Percentiles rank a stretch among this genome's conserved stretches.
Evolutionary conservation across 805 yeast genomes (phyloP).

Genomic region (Zygoascus tannicola): DNA sequence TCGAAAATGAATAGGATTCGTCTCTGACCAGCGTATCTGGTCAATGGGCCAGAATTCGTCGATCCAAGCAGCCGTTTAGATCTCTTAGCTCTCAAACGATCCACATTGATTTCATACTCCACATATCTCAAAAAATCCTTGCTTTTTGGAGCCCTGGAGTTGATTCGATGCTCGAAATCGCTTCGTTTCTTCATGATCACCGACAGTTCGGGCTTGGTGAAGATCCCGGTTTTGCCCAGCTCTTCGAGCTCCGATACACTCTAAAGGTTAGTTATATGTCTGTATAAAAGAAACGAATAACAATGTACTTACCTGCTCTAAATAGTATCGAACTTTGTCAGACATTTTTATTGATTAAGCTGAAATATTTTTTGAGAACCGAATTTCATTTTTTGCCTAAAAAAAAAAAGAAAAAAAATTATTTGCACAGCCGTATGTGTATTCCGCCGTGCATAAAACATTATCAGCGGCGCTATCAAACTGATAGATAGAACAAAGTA

Average conservation of each 20-base stretch:
- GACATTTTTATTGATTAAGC: slow-evolving; percentile 30
- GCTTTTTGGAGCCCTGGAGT: slow-evolving; percentile 71
- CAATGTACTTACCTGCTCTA: slow-evolving; percentile 35
- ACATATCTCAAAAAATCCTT: slow-evolving; percentile 71
- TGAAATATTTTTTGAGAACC: slow-evolving; percentile 37
- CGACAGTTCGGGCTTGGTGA: slow-evolving; percentile 72
- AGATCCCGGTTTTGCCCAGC: slow-evolving; percentile 67
- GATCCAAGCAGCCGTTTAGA: slow-evolving; percentile 48
- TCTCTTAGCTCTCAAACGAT: slow-evolving; percentile 65
- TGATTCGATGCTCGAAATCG: slow-evolving; percentile 85
- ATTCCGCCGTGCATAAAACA: too few species aligned
- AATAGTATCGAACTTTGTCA: slow-evolving; percentile 46
- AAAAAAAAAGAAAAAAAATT: too few species aligned
- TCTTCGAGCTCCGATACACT: slow-evolving; percentile 65
- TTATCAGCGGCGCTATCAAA: too few species aligned
- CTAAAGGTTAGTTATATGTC: too few species aligned
- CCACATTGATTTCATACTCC: slow-evolving; percentile 72
- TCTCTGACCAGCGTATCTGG: slow-evolving; percentile 82
- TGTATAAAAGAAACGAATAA: too few species aligned
- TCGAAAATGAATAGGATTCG: slow-evolving; percentile 76
- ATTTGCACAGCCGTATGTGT: too few species aligned
- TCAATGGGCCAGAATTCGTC: slow-evolving; percentile 38
- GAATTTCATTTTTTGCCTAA: too few species aligned
- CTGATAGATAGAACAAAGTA: too few species aligned
- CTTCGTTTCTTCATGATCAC: slow-evolving; percentile 87